phyloP scores from a whole-genome alignment of 805 yeast species.

The Priceomyces carsonii region DNA sequence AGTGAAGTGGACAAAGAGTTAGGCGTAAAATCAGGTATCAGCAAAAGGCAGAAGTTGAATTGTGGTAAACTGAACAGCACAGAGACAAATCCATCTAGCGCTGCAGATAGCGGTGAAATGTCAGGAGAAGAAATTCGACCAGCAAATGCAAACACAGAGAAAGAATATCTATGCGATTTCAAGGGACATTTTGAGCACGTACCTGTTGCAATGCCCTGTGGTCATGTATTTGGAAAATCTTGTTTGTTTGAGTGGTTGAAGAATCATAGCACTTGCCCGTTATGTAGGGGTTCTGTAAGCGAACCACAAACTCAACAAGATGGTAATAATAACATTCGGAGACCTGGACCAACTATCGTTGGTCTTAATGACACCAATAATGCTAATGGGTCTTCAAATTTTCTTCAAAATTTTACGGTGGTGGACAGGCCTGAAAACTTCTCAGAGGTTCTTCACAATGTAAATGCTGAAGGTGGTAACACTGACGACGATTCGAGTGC shows the following conservation, averaged over 20 bases:
- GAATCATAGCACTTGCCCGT: constrained; percentile 75
- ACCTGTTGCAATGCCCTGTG: constrained; percentile 79
- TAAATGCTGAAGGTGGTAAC: background rate
- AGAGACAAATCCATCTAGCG: no score
- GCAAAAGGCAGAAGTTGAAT: no score
- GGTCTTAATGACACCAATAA: constrained; percentile 1
- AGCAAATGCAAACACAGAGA: no score
- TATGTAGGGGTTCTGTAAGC: constrained; percentile 65
- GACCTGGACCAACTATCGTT: constrained; percentile 1
- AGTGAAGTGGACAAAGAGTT: no score
- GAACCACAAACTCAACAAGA: constrained; percentile 15
- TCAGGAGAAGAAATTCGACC: constrained; percentile 11
- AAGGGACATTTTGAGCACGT: constrained; percentile 45
- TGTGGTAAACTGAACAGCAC: no score
- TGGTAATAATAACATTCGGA: background rate
- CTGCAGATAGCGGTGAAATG: constrained; percentile 20
- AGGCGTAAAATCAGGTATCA: no score
- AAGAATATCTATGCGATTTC: constrained; percentile 19
- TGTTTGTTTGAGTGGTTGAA: constrained; percentile 86
- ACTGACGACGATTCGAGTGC: background rate
- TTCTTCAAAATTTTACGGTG: constrained; percentile 5
- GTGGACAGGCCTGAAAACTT: constrained; percentile 6
- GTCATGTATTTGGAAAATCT: constrained; percentile 82
- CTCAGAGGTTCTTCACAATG: constrained; percentile 4
- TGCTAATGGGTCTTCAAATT: background rate